phyloP scores from a whole-genome alignment of 176 grass and related monocot genomes.

The Cenchrus purpureus region DNA sequence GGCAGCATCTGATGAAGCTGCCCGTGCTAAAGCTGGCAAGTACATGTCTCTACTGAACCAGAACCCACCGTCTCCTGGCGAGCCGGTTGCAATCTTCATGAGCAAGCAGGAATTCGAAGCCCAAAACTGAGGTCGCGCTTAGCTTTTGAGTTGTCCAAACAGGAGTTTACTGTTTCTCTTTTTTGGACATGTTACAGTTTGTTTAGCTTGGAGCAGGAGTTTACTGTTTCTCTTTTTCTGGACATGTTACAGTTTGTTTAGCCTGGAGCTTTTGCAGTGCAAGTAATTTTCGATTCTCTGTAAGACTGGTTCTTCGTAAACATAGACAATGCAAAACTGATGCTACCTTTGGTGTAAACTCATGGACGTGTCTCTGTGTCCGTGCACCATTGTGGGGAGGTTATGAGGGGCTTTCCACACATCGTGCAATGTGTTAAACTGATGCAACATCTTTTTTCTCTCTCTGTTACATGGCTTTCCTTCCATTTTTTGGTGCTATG shows the following conservation, averaged over 20 bases:
- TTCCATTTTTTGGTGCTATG: neutral
- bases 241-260: too few relatives aligned
- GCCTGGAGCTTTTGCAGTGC: neutral
- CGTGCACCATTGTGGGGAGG: too few relatives aligned
- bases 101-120: conserved; percentile 45
- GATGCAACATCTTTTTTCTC: too few relatives aligned
- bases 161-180: neutral
- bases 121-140: neutral
- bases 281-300: neutral
- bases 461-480: neutral
- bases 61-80: conserved; percentile 56
- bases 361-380: too few relatives aligned
- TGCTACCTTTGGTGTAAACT: neutral
- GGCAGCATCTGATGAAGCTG: conserved; percentile 31
- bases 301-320: neutral
- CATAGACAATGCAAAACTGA: neutral
- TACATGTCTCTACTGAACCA: conserved; percentile 46
- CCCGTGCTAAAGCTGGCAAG: conserved; percentile 42
- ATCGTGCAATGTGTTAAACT: too few relatives aligned
- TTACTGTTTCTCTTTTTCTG: neutral
- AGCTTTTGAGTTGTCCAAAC: neutral
- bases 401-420: too few relatives aligned
- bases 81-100: conserved; percentile 55
- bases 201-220: neutral
- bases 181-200: too few relatives aligned